Evolutionary conservation across 2,329 filamentous ascomycete species (phyloP).

Genomic region (Diplodia scrobiculata): DNA sequence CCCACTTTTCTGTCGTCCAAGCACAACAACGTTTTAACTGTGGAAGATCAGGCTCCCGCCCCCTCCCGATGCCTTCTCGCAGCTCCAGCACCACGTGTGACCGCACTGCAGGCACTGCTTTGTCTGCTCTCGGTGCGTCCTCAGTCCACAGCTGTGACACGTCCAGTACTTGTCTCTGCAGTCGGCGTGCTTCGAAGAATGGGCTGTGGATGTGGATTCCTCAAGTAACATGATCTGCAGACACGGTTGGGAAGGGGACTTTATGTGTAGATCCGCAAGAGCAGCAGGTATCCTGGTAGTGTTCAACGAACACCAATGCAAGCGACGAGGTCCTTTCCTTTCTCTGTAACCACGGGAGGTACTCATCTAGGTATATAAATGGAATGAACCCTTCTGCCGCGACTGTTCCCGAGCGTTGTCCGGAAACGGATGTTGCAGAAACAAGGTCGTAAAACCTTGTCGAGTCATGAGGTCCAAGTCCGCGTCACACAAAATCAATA

Average conservation of each 20-base stretch:
- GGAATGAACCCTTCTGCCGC: neutral
- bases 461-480: slow-evolving; percentile 19
- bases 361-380: neutral
- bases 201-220: neutral
- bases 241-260: neutral
- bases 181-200: slow-evolving; percentile 12
- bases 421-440: neutral
- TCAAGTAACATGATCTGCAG: neutral
- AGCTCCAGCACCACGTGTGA: slow-evolving; percentile 13
- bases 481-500: slow-evolving; percentile 21
- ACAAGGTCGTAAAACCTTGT: neutral
- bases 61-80: slow-evolving; percentile 13
- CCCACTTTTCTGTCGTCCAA: neutral
- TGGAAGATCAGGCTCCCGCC: slow-evolving; percentile 14
- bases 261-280: neutral
- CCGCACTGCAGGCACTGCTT: slow-evolving; percentile 20
- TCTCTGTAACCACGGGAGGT: neutral
- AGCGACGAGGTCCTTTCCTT: neutral
- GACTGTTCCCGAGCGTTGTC: neutral
- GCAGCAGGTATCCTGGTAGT: neutral
- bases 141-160: slow-evolving; percentile 19
- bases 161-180: slow-evolving; percentile 23
- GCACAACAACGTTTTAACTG: neutral
- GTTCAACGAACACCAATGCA: neutral
- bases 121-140: slow-evolving; percentile 9